Percentiles rank a stretch among this genome's conserved stretches.
These are phyloP conservation scores for Skeletonema marinoi DNA, from an alignment of 108 stramenopile genomes.

Conservation along the genomic window DNA sequence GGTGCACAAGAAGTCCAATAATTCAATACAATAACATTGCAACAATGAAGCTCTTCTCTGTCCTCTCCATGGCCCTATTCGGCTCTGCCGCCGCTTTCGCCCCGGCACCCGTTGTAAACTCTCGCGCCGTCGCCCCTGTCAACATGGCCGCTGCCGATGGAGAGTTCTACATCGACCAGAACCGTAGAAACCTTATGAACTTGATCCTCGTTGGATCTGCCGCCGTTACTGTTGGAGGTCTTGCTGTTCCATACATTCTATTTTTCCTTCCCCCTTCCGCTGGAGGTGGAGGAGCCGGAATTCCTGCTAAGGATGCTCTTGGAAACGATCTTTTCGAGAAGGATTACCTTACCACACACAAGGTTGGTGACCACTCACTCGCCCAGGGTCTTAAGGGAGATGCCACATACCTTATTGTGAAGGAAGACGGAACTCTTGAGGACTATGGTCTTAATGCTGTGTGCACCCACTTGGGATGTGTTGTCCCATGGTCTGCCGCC, in stretches of 20 bases:
- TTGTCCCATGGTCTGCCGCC: slow-evolving; percentile 97
- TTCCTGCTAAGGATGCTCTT: slow-evolving; percentile 91
- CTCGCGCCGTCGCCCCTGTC: slow-evolving; percentile 49
- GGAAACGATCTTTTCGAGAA: slow-evolving; percentile 89
- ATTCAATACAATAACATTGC: background rate
- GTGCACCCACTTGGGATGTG: slow-evolving; percentile 99
- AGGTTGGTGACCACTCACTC: slow-evolving; percentile 85
- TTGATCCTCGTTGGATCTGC: slow-evolving; percentile 92
- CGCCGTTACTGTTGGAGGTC: slow-evolving; percentile 88
- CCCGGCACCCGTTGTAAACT: slow-evolving; percentile 57
- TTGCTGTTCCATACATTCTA: slow-evolving; percentile 94
- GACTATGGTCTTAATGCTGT: slow-evolving; percentile 88
- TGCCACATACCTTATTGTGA: slow-evolving; percentile 98
- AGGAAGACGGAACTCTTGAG: slow-evolving; percentile 90
- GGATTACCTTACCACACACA: slow-evolving; percentile 90
- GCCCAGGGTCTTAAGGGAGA: slow-evolving; percentile 98
- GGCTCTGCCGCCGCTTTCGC: slow-evolving; percentile 80
- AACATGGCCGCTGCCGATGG: slow-evolving; percentile 75
- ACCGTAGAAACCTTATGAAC: slow-evolving; percentile 97
- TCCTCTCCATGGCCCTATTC: slow-evolving; percentile 61
- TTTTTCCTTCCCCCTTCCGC: slow-evolving; percentile 95
- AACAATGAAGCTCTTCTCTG: slow-evolving; percentile 81
- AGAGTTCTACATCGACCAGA: slow-evolving; percentile 94
- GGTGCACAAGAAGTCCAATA: background rate
- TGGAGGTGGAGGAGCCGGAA: slow-evolving; percentile 83